These are phyloP conservation scores for Aspergillus udagawae DNA, from an alignment of 2,329 filamentous ascomycete genomes.

Conservation along the genomic window DNA sequence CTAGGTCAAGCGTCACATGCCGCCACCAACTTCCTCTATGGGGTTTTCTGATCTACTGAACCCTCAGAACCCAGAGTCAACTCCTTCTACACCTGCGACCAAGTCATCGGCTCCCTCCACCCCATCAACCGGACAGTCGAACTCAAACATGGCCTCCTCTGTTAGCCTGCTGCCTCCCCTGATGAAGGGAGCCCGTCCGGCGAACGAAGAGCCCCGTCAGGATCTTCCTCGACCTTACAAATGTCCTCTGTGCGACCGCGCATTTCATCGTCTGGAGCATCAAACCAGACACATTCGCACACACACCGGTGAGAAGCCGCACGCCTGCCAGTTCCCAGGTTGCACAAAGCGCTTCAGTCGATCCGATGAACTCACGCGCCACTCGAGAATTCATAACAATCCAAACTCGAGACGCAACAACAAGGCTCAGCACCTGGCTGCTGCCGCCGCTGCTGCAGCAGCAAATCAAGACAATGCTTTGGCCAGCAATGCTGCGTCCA, in stretches of 20 bases:
- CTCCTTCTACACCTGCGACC: conserved; percentile 20
- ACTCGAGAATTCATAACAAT: conserved; percentile 98
- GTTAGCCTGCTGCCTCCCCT: conserved; percentile 44
- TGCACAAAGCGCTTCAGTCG: conserved; percentile 97
- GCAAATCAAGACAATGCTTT: conserved; percentile 49
- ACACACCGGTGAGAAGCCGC: conserved; percentile 96
- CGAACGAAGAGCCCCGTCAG: conserved; percentile 58
- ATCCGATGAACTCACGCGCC: conserved; percentile 92
- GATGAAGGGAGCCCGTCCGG: conserved; percentile 48
- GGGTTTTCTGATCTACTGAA: conserved; percentile 75
- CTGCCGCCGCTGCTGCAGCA: conserved; percentile 53
- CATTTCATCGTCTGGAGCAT: conserved; percentile 96
- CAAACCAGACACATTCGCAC: conserved; percentile 90
- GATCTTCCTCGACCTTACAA: conserved; percentile 97
- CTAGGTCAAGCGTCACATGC: conserved; percentile 57
- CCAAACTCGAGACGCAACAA: conserved; percentile 92
- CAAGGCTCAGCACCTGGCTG: conserved; percentile 67
- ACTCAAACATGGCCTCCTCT: conserved; percentile 40
- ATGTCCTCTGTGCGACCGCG: conserved; percentile 96
- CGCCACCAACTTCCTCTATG: conserved; percentile 68
- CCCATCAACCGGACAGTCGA: conserved; percentile 21
- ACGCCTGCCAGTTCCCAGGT: conserved; percentile 89
- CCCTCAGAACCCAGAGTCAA: conserved; percentile 44
- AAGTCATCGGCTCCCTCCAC: conserved; percentile 26
- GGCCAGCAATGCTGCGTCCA: conserved; percentile 49